A percentile compares a stretch with the other conserved stretches of the same genome.
Conservation (phyloP, 2,329 filamentous ascomycete genomes). For the Exophiala mesophila region DNA sequence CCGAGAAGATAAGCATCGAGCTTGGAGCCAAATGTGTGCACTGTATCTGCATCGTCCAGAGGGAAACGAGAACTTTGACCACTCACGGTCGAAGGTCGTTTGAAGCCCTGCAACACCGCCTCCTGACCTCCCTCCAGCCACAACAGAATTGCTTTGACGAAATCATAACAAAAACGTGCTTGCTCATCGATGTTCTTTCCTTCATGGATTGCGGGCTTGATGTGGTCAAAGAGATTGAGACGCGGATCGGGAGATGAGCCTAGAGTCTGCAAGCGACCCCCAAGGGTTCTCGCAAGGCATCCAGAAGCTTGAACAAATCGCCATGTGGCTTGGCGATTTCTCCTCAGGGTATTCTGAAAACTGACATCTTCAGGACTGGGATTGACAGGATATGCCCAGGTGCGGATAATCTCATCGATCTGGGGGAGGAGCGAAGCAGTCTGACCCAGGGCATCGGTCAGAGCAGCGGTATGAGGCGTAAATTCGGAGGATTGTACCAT, state of each 20-base stretch:
- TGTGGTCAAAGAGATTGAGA: constrained; percentile 44
- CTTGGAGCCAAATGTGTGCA: constrained; percentile 51
- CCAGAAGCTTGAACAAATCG: constrained; percentile 61
- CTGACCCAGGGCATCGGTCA: constrained; percentile 40
- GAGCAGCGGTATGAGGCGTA: constrained; percentile 34
- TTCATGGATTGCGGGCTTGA: constrained; percentile 45
- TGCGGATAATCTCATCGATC: constrained; percentile 52
- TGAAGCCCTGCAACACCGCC: constrained; percentile 54
- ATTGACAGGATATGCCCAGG: constrained; percentile 57
- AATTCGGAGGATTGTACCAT: constrained; percentile 28
- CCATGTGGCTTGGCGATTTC: constrained; percentile 51
- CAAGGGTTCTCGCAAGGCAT: constrained; percentile 53
- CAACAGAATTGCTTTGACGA: constrained; percentile 58
- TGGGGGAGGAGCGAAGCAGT: constrained; percentile 47
- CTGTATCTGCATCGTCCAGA: constrained; percentile 45
- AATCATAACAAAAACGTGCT: constrained; percentile 58
- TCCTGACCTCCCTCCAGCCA: constrained; percentile 58
- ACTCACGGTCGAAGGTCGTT: constrained; percentile 38
- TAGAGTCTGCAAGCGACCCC: constrained; percentile 46
- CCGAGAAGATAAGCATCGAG: constrained; percentile 57
- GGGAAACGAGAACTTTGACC: constrained; percentile 46
- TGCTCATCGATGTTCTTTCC: constrained; percentile 32
- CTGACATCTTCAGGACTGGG: constrained; percentile 49
- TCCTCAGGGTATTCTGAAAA: constrained; percentile 53
- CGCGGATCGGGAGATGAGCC: constrained; percentile 35